phyloP scores from a whole-genome alignment of 2,329 filamentous ascomycete genomes.

The Venturiaceae sp. region DNA sequence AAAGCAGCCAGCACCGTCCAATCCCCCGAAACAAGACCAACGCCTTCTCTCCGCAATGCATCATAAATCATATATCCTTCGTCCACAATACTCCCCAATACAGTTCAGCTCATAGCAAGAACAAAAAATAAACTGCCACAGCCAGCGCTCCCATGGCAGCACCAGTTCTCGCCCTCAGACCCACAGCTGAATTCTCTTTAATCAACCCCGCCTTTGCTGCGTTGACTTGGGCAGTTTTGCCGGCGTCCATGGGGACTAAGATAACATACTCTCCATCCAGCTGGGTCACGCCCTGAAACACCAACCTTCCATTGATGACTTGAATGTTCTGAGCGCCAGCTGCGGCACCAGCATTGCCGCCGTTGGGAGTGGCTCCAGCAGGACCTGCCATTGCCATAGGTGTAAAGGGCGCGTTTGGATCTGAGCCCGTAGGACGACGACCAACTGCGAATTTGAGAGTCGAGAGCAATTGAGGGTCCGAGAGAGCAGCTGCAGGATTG shows the following conservation, averaged over 20 bases:
- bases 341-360: background rate
- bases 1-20: background rate
- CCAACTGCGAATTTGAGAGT: background rate
- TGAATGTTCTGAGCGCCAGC: background rate
- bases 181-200: background rate
- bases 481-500: background rate
- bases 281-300: background rate
- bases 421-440: background rate
- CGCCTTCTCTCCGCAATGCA: background rate
- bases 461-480: background rate
- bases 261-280: conserved; percentile 5
- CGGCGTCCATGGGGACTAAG: background rate
- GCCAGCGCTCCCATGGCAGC: background rate
- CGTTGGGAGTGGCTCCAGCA: background rate
- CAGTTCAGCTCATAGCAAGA: background rate
- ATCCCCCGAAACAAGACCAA: background rate
- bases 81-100: background rate
- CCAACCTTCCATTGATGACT: background rate
- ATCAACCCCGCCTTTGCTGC: background rate
- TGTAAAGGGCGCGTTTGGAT: background rate
- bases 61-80: background rate
- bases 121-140: background rate
- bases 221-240: background rate
- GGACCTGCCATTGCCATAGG: background rate
- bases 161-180: background rate